Evolutionary conservation across 345 rosid species (phyloP).

Genomic region (Geranium rotundifolium): DNA sequence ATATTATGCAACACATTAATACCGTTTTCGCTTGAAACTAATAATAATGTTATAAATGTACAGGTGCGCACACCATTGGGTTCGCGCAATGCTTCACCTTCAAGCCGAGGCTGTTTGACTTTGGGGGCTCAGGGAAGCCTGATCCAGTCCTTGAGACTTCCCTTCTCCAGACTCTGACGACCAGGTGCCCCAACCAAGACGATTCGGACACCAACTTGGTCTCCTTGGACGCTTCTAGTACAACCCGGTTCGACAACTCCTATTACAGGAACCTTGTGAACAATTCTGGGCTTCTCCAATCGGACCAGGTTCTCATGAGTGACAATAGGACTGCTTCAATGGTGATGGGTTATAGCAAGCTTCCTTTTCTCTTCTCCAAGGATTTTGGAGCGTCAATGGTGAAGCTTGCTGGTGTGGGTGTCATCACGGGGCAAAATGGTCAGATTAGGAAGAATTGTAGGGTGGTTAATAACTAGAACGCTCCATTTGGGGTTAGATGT

Average conservation of each 20-base stretch:
- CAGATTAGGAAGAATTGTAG: conserved; percentile 52
- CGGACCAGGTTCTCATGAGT: conserved; percentile 56
- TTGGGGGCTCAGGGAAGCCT: conserved; percentile 40
- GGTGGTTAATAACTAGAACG: conserved; percentile 23
- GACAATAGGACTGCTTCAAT: conserved; percentile 34
- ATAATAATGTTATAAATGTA: no score
- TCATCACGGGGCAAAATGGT: conserved; percentile 44
- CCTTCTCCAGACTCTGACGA: conserved; percentile 31
- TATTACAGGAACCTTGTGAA: conserved; percentile 35
- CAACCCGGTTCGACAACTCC: conserved; percentile 37
- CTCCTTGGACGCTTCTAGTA: conserved; percentile 30
- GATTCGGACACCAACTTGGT: conserved; percentile 36
- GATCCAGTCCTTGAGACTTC: conserved; percentile 45
- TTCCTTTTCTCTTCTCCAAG: conserved; percentile 30
- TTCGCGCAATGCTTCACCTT: conserved; percentile 64
- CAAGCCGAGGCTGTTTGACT: conserved; percentile 54
- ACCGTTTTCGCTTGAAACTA: background rate
- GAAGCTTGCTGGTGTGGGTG: conserved; percentile 42
- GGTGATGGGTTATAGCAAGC: conserved; percentile 43
- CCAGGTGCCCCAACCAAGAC: conserved; percentile 36
- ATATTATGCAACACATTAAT: background rate
- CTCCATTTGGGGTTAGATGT: no score
- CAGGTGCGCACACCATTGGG: conserved; percentile 59
- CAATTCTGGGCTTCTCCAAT: conserved; percentile 50
- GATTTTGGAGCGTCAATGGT: conserved; percentile 58